These are phyloP conservation scores for Ambrosiella beaveri DNA, from an alignment of 2,329 filamentous ascomycete species.

Conservation along the genomic window DNA sequence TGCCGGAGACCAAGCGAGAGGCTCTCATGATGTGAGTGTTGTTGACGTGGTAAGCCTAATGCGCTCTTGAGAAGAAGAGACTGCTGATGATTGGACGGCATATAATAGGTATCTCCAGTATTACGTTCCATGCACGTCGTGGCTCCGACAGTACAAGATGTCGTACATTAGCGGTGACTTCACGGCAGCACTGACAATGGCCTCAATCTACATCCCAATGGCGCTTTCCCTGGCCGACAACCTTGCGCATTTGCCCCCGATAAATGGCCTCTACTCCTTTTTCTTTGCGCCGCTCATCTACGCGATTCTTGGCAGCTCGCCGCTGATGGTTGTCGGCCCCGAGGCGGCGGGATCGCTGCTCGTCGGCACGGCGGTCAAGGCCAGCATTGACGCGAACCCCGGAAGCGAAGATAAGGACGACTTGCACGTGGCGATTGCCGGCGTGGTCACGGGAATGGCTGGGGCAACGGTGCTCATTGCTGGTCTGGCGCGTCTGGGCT, in stretches of 20 bases:
- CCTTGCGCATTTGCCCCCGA: constrained; percentile 77
- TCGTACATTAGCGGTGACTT: constrained; percentile 73
- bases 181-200: constrained; percentile 78
- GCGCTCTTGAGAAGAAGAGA: neutral
- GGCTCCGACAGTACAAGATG: constrained; percentile 75
- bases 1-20: constrained; percentile 3
- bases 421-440: constrained; percentile 66
- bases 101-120: constrained; percentile 63
- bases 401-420: constrained; percentile 44
- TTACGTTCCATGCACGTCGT: constrained; percentile 80
- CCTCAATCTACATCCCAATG: constrained; percentile 98
- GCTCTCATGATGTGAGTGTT: constrained; percentile 7
- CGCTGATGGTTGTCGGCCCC: constrained; percentile 84
- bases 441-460: constrained; percentile 73
- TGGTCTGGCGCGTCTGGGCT: constrained; percentile 71
- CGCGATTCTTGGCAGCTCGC: constrained; percentile 76
- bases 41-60: neutral
- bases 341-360: constrained; percentile 87
- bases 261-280: constrained; percentile 87
- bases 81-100: neutral
- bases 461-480: constrained; percentile 79
- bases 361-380: constrained; percentile 69
- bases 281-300: constrained; percentile 87
- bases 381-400: constrained; percentile 52
- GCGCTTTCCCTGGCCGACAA: constrained; percentile 83